Evolutionary conservation across 2,329 filamentous ascomycete genomes (phyloP).

Genomic region (Hortaea sp.): DNA sequence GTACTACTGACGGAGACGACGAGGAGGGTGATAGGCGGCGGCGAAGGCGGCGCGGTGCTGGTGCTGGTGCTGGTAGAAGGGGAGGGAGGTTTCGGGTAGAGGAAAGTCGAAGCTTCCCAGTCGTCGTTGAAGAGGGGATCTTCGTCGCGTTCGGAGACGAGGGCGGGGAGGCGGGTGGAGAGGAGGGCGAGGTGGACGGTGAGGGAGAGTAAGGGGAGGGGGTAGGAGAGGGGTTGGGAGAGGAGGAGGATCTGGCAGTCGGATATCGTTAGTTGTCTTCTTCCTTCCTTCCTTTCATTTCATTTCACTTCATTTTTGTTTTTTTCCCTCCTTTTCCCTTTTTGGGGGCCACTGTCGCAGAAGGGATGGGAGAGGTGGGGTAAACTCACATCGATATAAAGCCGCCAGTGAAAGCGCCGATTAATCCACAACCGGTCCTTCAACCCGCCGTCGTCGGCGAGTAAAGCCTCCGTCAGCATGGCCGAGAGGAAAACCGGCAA

Average conservation of each 20-base stretch:
- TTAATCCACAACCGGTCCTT: constrained; percentile 75
- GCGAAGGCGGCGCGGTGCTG: constrained; percentile 15
- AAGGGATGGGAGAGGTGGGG: background rate
- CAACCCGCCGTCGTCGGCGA: constrained; percentile 54
- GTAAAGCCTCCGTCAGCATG: constrained; percentile 80
- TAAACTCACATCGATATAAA: constrained; percentile 84
- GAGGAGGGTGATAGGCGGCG: constrained; percentile 81
- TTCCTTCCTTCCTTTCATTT: background rate
- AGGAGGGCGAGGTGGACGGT: constrained; percentile 90
- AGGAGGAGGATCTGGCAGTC: constrained; percentile 68
- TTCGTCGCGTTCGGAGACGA: constrained; percentile 85
- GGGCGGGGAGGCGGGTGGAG: constrained; percentile 68
- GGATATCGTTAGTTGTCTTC: background rate
- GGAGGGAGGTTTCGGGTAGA: constrained; percentile 49
- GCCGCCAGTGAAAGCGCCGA: constrained; percentile 84
- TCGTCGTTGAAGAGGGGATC: constrained; percentile 97
- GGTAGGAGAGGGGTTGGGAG: constrained; percentile 86
- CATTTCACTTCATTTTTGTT: too few species aligned
- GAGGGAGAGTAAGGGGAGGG: constrained; percentile 81
- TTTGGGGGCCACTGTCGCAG: background rate
- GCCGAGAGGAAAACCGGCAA: constrained; percentile 76
- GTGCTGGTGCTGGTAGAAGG: constrained; percentile 16
- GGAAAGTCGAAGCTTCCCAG: constrained; percentile 71
- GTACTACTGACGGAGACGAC: constrained; percentile 58
- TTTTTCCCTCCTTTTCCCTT: too few species aligned